Conservation (phyloP, 1,284 basidiomycete species). For the Rhodotorula sp. region DNA sequence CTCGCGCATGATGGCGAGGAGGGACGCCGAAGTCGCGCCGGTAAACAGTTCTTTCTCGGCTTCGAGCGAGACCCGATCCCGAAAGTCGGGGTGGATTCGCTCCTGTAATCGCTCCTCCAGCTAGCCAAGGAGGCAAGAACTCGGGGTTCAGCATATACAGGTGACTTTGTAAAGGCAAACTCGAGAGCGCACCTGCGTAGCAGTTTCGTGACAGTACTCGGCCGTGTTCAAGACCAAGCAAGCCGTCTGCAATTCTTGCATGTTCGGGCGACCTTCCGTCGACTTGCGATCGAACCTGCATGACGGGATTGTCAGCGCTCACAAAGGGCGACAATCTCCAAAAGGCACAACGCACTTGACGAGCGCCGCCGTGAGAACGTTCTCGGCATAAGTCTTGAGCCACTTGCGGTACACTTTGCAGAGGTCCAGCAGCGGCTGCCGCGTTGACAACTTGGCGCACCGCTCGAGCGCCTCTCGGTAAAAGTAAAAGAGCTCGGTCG, state of each 20-base stretch:
- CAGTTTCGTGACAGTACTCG: conserved; percentile 93
- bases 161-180: neutral
- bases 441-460: conserved; percentile 67
- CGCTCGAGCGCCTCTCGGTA: conserved; percentile 93
- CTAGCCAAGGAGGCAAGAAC: conserved; percentile 52
- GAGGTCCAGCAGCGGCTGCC: conserved; percentile 75
- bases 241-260: conserved; percentile 70
- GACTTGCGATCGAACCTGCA: conserved; percentile 61
- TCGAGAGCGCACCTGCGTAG: conserved; percentile 62
- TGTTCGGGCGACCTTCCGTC: conserved; percentile 70
- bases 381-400: conserved; percentile 88
- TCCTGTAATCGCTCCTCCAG: conserved; percentile 87
- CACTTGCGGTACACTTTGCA: conserved; percentile 83
- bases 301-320: neutral
- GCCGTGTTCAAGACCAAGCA: conserved; percentile 92
- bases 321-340: neutral
- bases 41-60: conserved; percentile 83
- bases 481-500: conserved; percentile 95
- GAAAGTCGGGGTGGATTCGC: conserved; percentile 71
- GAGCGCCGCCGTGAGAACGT: conserved; percentile 44
- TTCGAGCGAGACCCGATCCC: conserved; percentile 76
- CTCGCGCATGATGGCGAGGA: conserved; percentile 73
- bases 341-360: conserved; percentile 10
- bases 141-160: no score
- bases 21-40: conserved; percentile 77